phyloP scores from a whole-genome alignment of 495 filamentous ascomycete species.

The Entonaema liquescens region DNA sequence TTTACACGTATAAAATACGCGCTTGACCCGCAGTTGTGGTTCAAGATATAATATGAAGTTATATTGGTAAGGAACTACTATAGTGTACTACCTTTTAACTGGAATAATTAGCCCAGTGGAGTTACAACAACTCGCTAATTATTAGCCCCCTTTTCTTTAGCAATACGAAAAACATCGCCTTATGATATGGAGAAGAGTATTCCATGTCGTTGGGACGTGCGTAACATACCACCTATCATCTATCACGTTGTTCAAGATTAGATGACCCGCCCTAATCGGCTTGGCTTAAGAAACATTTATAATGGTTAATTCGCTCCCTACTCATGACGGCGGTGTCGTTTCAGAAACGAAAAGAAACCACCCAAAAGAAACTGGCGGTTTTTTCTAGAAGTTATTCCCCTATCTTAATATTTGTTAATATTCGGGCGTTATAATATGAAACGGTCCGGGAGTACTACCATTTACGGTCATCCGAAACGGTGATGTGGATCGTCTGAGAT shows the following conservation, averaged over 20 bases:
- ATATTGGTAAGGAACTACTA: too few species aligned
- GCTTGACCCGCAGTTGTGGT: too few species aligned
- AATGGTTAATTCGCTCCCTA: background rate
- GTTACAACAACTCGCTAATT: too few species aligned
- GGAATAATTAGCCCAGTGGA: too few species aligned
- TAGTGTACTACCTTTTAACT: too few species aligned
- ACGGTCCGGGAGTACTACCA: slow-evolving; percentile 11
- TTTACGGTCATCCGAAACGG: slow-evolving; percentile 39
- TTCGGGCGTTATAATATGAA: background rate
- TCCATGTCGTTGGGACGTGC: background rate
- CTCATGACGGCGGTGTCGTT: background rate
- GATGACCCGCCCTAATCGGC: slow-evolving; percentile 6
- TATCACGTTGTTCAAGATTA: slow-evolving; percentile 20
- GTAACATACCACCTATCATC: slow-evolving; percentile 2
- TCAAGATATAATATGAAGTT: too few species aligned
- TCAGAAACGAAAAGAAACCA: slow-evolving; percentile 12
- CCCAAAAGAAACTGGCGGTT: background rate
- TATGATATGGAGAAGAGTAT: too few species aligned
- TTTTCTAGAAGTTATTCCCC: slow-evolving; percentile 11
- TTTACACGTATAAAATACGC: too few species aligned
- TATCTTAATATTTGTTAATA: slow-evolving; percentile 1
- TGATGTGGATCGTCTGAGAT: slow-evolving; percentile 27
- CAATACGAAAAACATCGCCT: too few species aligned
- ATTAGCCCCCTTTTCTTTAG: too few species aligned
- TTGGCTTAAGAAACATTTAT: background rate